phyloP scores from a whole-genome alignment of 1,284 basidiomycete genomes.

The Puccinia novopanici region DNA sequence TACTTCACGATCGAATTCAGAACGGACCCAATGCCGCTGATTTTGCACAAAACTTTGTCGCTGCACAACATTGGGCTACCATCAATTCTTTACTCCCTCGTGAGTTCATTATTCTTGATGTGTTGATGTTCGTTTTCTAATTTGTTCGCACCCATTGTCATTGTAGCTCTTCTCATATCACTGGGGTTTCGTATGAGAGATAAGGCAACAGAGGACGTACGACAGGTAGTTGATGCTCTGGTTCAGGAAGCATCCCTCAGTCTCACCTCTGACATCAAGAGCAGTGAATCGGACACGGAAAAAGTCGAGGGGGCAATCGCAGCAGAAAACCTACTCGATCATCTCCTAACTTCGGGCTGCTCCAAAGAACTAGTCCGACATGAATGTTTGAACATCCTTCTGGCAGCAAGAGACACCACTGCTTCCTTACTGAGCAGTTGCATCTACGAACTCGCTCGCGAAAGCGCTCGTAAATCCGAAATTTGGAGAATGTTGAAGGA shows the following conservation, averaged over 20 bases:
- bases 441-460: slow-evolving; percentile 68
- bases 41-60: slow-evolving; percentile 36
- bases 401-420: slow-evolving; percentile 71
- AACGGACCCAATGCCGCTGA: slow-evolving; percentile 1
- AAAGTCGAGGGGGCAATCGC: background rate
- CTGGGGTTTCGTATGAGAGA: slow-evolving; percentile 7
- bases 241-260: slow-evolving; percentile 20
- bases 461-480: slow-evolving; percentile 65
- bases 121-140: background rate
- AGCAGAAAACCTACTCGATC: slow-evolving; percentile 37
- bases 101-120: background rate
- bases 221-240: slow-evolving; percentile 25
- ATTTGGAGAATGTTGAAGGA: slow-evolving; percentile 68
- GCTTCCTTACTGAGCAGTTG: slow-evolving; percentile 68
- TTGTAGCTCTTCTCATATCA: slow-evolving; percentile 27
- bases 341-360: slow-evolving; percentile 39
- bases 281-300: background rate
- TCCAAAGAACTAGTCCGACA: slow-evolving; percentile 65
- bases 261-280: slow-evolving; percentile 2
- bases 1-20: slow-evolving; percentile 21
- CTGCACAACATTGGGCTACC: slow-evolving; percentile 37
- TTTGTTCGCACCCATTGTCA: background rate
- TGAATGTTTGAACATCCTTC: slow-evolving; percentile 71
- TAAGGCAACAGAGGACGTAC: slow-evolving; percentile 23
- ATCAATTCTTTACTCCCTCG: slow-evolving; percentile 26